phyloP scores from a whole-genome alignment of 345 rosid genomes.

The Lenwebbia sp. region DNA sequence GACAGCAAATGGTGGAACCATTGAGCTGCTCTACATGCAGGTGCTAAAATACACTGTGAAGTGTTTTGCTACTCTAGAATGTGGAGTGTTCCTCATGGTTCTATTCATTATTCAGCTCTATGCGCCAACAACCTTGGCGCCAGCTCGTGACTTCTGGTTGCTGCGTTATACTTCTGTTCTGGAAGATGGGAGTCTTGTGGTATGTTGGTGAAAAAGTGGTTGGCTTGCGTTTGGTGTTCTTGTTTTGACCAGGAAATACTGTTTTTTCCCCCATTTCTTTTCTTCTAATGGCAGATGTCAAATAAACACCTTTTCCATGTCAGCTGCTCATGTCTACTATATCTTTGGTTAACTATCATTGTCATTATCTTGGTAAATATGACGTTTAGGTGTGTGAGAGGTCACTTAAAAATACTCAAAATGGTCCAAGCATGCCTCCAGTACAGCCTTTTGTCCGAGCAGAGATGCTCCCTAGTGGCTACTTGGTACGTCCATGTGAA shows the following conservation, averaged over 20 bases:
- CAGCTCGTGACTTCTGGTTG: conserved; percentile 99
- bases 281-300: background rate
- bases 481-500: conserved; percentile 92
- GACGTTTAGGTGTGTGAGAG: conserved; percentile 72
- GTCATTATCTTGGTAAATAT: background rate
- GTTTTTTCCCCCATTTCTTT: background rate
- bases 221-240: background rate
- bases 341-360: background rate
- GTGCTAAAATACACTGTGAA: conserved; percentile 10
- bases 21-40: conserved; percentile 99
- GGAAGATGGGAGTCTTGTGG: conserved; percentile 99
- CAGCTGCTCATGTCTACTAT: background rate
- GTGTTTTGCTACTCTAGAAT: background rate
- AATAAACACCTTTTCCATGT: background rate
- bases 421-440: conserved; percentile 95
- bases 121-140: conserved; percentile 97
- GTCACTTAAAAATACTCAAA: conserved; percentile 87
- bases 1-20: conserved; percentile 98
- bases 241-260: background rate
- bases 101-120: conserved; percentile 49
- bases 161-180: conserved; percentile 89
- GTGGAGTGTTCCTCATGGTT: background rate
- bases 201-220: conserved; percentile 8
- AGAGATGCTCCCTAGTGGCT: conserved; percentile 97
- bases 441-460: conserved; percentile 98